Percentiles rank a stretch among this genome's conserved stretches.
Conservation (phyloP, 2,329 filamentous ascomycete species). For the Alternaria rosae region DNA sequence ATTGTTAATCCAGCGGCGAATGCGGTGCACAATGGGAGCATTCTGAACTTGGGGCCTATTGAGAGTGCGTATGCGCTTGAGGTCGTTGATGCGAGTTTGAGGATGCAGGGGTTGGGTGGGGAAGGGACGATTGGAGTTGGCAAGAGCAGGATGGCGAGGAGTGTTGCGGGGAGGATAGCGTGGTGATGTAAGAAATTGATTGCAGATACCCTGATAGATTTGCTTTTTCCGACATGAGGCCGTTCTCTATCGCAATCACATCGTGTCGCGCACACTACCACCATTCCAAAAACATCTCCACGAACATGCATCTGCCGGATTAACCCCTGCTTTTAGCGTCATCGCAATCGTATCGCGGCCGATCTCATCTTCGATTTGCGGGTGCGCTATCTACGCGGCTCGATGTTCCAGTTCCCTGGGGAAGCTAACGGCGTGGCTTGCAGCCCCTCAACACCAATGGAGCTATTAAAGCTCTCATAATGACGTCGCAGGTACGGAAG, state of each 20-base stretch:
- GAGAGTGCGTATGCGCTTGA: constrained; percentile 26
- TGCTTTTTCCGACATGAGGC: not conserved
- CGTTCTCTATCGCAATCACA: not conserved
- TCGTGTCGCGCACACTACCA: not conserved
- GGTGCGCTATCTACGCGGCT: constrained; percentile 3
- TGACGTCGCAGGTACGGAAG: constrained; percentile 18
- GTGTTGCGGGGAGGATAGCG: constrained; percentile 20
- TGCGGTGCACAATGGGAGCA: constrained; percentile 13
- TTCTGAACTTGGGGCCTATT: constrained; percentile 18
- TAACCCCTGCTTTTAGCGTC: constrained; percentile 4
- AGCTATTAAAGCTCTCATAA: constrained; percentile 26
- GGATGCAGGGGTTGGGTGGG: constrained; percentile 22
- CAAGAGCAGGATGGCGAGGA: constrained; percentile 4
- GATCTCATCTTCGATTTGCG: constrained; percentile 8
- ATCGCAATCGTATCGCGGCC: not conserved
- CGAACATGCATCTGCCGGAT: not conserved
- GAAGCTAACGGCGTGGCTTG: constrained; percentile 3
- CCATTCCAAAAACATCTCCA: not conserved
- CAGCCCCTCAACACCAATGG: constrained; percentile 18
- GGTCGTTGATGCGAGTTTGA: constrained; percentile 25
- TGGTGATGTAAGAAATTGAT: not conserved
- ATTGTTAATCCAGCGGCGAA: constrained; percentile 22
- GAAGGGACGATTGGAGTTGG: constrained; percentile 23
- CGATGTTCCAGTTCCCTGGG: not conserved
- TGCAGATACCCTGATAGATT: not conserved